Base-by-base conservation (phyloP, 2,329 filamentous ascomycete species). In the Monascus ruber region DNA sequence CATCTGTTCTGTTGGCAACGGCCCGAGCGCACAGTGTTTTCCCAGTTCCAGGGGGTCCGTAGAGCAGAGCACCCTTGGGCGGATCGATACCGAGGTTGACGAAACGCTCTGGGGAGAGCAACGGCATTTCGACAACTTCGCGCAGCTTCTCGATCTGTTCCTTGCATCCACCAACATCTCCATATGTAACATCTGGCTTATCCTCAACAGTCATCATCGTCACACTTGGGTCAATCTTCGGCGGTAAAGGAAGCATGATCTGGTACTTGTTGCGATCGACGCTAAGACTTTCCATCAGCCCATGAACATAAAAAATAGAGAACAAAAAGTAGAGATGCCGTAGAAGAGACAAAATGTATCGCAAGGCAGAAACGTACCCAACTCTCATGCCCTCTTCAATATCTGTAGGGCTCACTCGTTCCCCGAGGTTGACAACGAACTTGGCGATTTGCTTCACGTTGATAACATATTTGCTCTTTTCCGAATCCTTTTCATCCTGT, bases 181-280 rank as follows among this genome's bases (percentile, higher is more conserved):
- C 91, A 55, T 98, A 98, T 46, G 91, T 98, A 45, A 98, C 91
- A 63, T 98, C 91, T 10, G 91, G 91, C 73, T 98, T 98, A 70
- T 98, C 91, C 71, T 98, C 91, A 48, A 98, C 91, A 37, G 91
- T 96, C 91, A 98, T 98, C 91, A 98, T 98, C 31, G 91, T 98
- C 50, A 98, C 91, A 52, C 85, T 94, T 39, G 91, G 89, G 59
- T 98, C 91, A 70, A 98, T 98, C 75, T 96, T 98, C 29, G 91
- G 91, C 33, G 91, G 91, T 39, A 98, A 71, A 29, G 91, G 91
- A 35, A 98, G 75, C 64, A 98, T 80, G 56, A 98, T 98, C 69
- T 98, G 91, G 68, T 98, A 98, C 73, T 98, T 98, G 72, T 93
- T 96, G 42, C 91, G 77, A 66, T 98, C 91, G 61, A 98, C 91